Evolutionary conservation across 371 early-diverging fungal species (phyloP).

Genomic region (Antonospora locustae): DNA sequence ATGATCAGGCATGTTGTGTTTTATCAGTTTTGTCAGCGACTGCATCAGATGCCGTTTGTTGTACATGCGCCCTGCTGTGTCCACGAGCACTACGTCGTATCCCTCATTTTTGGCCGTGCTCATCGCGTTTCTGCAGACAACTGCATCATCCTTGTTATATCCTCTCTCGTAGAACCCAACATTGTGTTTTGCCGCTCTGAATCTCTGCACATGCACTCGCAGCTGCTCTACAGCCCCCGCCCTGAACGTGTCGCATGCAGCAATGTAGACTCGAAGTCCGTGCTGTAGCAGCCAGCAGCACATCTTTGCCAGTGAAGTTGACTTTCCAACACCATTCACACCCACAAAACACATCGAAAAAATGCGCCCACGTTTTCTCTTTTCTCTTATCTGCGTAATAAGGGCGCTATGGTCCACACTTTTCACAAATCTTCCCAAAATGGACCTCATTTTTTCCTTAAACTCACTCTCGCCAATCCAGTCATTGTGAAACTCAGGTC

Average conservation of each 20-base stretch:
- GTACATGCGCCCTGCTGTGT: conserved; percentile 98
- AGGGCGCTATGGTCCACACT: conserved; percentile 80
- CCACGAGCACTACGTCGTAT: conserved; percentile 89
- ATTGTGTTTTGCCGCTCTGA: conserved; percentile 64
- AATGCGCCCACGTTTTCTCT: conserved; percentile 61
- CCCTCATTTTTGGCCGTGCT: conserved; percentile 61
- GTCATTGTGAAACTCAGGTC: conserved; percentile 27
- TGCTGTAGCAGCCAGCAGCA: conserved; percentile 90
- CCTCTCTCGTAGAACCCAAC: conserved; percentile 89
- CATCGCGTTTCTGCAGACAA: conserved; percentile 89
- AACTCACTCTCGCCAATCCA: conserved; percentile 17
- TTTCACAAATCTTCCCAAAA: conserved; percentile 69
- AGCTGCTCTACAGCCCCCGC: conserved; percentile 96
- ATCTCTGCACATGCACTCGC: conserved; percentile 73
- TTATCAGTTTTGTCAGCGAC: conserved; percentile 76
- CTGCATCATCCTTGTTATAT: conserved; percentile 91
- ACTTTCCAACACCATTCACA: conserved; percentile 93
- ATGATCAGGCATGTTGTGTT: conserved; percentile 81
- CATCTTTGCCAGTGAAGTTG: conserved; percentile 87
- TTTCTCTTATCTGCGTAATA: conserved; percentile 69
- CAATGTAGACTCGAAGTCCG: conserved; percentile 73
- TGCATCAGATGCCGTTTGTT: conserved; percentile 92
- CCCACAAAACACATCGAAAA: conserved; percentile 85
- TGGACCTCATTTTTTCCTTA: conserved; percentile 63
- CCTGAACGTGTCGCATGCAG: conserved; percentile 96